phyloP scores from a whole-genome alignment of 176 grass and related monocot genomes.

The Miscanthus lutarioriparius region DNA sequence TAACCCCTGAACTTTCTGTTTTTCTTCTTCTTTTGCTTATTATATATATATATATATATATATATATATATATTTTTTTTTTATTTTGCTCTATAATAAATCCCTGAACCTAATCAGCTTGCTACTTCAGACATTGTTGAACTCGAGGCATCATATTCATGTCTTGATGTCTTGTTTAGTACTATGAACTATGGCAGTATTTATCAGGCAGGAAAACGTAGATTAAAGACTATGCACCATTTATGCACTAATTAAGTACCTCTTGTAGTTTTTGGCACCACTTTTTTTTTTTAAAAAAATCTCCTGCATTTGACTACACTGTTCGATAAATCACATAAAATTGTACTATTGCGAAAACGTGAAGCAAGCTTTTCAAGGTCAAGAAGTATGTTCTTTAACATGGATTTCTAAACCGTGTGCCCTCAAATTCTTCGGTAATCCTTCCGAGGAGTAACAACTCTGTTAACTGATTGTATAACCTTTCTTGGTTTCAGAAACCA shows the following conservation, averaged over 20 bases:
- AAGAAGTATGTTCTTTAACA: background rate
- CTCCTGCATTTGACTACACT: background rate
- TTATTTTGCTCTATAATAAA: too few species aligned
- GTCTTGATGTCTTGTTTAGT: too few species aligned
- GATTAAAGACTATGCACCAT: background rate
- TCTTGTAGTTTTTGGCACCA: slow-evolving; percentile 2
- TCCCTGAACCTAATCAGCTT: background rate
- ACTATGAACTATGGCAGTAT: background rate
- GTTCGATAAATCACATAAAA: background rate
- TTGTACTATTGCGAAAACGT: background rate
- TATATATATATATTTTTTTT: too few species aligned
- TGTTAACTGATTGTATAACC: background rate
- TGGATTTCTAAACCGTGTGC: background rate
- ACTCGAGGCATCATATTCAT: background rate
- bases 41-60: too few species aligned
- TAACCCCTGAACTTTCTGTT: background rate
- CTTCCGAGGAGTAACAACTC: background rate
- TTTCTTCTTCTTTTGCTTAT: background rate
- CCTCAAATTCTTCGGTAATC: background rate
- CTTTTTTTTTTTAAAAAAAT: background rate
- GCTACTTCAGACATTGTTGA: background rate
- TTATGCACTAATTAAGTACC: background rate
- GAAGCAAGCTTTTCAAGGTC: background rate
- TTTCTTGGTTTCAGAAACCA: slow-evolving; percentile 75
- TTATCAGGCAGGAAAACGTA: background rate